These are phyloP conservation scores for Plasmodium coatneyi DNA, from an alignment of 169 alveolate species.

Conservation along the genomic window DNA sequence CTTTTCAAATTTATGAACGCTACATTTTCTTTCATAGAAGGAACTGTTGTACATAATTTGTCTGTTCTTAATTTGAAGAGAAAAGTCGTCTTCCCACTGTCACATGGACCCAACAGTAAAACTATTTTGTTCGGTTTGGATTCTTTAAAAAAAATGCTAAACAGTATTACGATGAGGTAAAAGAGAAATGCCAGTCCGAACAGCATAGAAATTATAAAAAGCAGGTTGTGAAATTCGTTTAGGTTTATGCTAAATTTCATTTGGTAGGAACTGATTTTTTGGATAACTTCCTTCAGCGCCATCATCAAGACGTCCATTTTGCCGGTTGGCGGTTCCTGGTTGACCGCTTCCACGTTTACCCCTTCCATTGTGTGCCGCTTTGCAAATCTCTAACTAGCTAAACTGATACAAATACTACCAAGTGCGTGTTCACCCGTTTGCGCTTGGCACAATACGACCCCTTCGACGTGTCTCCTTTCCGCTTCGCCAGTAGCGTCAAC, in stretches of 20 bases:
- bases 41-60: constrained; percentile 51
- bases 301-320: constrained; percentile 28
- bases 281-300: neutral
- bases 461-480: neutral
- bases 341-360: neutral
- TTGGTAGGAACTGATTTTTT: constrained; percentile 5
- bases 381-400: neutral
- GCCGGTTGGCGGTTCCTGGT: neutral
- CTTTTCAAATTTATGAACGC: constrained; percentile 41
- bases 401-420: neutral
- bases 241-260: constrained; percentile 48
- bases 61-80: constrained; percentile 47
- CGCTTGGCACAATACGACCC: neutral
- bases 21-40: constrained; percentile 68
- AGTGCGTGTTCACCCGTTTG: neutral
- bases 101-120: constrained; percentile 70
- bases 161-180: constrained; percentile 30
- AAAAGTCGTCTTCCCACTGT: constrained; percentile 67
- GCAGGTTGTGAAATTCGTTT: constrained; percentile 61
- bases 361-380: neutral
- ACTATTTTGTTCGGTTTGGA: constrained; percentile 28
- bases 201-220: constrained; percentile 18
- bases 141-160: constrained; percentile 21
- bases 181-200: constrained; percentile 35
- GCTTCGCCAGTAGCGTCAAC: neutral